A percentile compares a stretch with the other conserved stretches of the same genome.
phyloP scores from a whole-genome alignment of 345 rosid genomes.

The Salix viminalis region DNA sequence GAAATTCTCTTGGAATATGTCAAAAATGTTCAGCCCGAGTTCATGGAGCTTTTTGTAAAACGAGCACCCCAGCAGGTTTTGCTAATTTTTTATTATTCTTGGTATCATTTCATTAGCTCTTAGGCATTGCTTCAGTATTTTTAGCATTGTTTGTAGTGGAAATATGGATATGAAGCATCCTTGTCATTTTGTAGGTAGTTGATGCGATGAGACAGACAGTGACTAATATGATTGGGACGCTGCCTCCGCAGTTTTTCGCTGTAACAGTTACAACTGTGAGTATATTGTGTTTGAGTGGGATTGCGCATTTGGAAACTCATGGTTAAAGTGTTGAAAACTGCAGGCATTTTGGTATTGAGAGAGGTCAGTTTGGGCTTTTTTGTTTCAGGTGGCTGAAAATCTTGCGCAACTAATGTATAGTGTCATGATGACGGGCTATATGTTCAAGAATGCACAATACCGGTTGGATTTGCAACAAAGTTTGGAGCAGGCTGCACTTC shows the following conservation, averaged over 20 bases:
- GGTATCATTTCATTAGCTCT: not conserved
- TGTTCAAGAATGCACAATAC: slow-evolving; percentile 88
- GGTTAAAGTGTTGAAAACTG: not conserved
- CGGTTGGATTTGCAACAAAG: slow-evolving; percentile 90
- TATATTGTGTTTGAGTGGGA: slow-evolving; percentile 1
- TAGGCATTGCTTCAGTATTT: not conserved
- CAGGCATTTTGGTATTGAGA: not conserved
- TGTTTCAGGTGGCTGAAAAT: slow-evolving; percentile 87
- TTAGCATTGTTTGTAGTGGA: not conserved
- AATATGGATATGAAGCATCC: not conserved
- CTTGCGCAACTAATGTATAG: slow-evolving; percentile 98
- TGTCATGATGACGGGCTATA: slow-evolving; percentile 94
- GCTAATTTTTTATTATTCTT: not conserved
- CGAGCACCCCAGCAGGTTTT: slow-evolving; percentile 84
- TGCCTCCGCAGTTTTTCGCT: slow-evolving; percentile 86
- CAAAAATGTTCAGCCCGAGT: slow-evolving; percentile 90
- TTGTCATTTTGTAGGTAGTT: slow-evolving; percentile 52
- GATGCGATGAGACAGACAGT: slow-evolving; percentile 97
- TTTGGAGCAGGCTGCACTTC: slow-evolving; percentile 85
- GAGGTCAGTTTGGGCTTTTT: slow-evolving; percentile 2
- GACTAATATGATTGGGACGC: slow-evolving; percentile 89
- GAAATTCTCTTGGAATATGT: slow-evolving; percentile 90
- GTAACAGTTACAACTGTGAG: slow-evolving; percentile 84
- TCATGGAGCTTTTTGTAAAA: slow-evolving; percentile 85
- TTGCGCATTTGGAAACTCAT: not conserved